Percentiles rank a stretch among this genome's conserved stretches.
Conservation (phyloP, 768 basidiomycete species). For the Boletus vinaceobasis region DNA sequence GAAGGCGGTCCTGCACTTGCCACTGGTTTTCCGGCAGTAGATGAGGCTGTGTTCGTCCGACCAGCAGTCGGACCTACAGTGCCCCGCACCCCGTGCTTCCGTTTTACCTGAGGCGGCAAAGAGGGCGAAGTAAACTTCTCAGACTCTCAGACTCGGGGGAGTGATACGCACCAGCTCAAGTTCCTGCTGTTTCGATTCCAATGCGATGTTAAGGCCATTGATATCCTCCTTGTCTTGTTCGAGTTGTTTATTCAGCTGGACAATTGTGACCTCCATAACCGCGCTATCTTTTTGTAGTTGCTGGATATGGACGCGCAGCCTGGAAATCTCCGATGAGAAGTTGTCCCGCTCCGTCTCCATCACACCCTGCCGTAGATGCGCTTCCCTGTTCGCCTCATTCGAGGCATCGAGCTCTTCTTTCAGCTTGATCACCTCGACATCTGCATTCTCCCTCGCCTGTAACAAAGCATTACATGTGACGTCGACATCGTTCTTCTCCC, state of each 20-base stretch:
- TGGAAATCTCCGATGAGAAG: no score
- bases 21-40: constrained; percentile 26
- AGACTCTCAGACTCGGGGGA: not conserved
- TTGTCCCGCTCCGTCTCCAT: no score
- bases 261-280: constrained; percentile 76
- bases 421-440: no score
- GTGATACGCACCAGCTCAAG: constrained; percentile 69
- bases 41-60: constrained; percentile 39
- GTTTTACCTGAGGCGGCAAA: constrained; percentile 50
- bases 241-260: constrained; percentile 65
- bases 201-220: constrained; percentile 81
- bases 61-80: constrained; percentile 58
- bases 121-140: constrained; percentile 1
- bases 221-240: constrained; percentile 73
- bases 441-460: no score
- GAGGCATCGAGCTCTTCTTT: no score
- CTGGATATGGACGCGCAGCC: constrained; percentile 59
- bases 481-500: constrained; percentile 50
- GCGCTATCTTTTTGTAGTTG: constrained; percentile 78
- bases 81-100: constrained; percentile 53
- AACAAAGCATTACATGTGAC: constrained; percentile 43
- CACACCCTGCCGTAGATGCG: no score
- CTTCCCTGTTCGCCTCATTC: no score
- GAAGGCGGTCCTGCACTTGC: constrained; percentile 54
- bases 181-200: constrained; percentile 94